phyloP scores from a whole-genome alignment of 768 basidiomycete genomes.

The Russula sp. region DNA sequence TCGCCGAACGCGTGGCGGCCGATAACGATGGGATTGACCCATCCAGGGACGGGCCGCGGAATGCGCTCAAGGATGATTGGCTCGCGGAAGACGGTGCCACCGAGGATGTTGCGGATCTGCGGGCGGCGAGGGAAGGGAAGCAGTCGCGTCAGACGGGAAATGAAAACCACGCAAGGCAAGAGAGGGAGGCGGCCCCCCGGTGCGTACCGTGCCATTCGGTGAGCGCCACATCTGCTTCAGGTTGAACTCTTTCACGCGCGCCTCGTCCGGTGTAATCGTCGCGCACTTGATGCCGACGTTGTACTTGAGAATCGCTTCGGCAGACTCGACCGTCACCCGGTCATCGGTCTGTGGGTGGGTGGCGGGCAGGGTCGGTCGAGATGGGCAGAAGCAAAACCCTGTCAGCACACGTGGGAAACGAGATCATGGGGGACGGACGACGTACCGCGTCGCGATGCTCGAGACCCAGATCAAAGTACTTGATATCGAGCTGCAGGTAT shows the following conservation, averaged over 20 bases:
- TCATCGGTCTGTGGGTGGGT: conserved; percentile 70
- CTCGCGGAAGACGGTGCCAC: conserved; percentile 97
- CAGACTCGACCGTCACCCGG: conserved; percentile 86
- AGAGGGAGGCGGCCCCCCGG: not conserved
- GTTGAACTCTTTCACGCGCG: conserved; percentile 92
- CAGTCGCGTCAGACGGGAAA: conserved; percentile 10
- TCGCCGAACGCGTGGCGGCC: conserved; percentile 86
- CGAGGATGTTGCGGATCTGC: conserved; percentile 94
- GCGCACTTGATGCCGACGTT: conserved; percentile 99
- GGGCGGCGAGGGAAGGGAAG: not conserved
- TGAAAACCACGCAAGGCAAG: not conserved
- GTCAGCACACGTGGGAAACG: not conserved
- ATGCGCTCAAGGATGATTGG: conserved; percentile 90
- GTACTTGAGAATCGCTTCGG: conserved; percentile 90
- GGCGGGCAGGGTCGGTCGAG: not conserved
- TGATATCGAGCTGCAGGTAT: conserved; percentile 92
- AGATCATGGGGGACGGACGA: not conserved
- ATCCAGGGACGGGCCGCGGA: conserved; percentile 92
- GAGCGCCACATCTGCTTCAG: conserved; percentile 99
- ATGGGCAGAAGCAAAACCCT: not conserved
- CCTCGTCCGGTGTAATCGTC: conserved; percentile 98
- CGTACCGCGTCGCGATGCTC: conserved; percentile 84
- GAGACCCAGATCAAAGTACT: conserved; percentile 96
- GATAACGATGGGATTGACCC: conserved; percentile 85
- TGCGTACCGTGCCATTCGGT: conserved; percentile 85